Conservation (phyloP, 306 rosid species). For the Luffa acutangula region DNA sequence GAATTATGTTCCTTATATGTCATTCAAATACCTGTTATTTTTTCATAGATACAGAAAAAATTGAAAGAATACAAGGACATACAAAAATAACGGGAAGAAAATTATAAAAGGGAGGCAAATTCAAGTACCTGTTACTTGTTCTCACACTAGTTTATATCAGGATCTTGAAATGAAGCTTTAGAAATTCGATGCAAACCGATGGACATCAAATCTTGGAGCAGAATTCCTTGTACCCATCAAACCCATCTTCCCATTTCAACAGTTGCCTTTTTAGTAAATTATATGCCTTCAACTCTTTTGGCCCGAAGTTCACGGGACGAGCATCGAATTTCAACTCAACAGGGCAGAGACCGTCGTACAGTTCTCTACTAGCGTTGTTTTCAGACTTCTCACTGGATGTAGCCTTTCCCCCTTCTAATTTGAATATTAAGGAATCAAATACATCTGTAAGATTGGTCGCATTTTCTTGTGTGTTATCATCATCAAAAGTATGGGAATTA, state of each 20-base stretch:
- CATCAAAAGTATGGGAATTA: constrained; percentile 5
- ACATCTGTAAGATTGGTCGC: constrained; percentile 15
- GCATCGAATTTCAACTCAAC: constrained; percentile 38
- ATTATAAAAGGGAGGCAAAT: too few relatives aligned
- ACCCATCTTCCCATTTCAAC: constrained; percentile 40
- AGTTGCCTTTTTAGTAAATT: constrained; percentile 36
- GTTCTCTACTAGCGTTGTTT: constrained; percentile 20
- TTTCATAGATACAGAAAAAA: too few relatives aligned
- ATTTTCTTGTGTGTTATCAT: constrained; percentile 12
- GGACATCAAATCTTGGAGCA: background rate
- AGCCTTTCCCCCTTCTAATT: constrained; percentile 14
- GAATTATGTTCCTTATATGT: background rate
- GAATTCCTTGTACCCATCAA: constrained; percentile 18
- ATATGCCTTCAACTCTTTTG: constrained; percentile 32
- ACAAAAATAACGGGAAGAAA: too few relatives aligned
- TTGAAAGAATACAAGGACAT: too few relatives aligned
- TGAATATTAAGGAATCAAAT: constrained; percentile 37
- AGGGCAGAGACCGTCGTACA: constrained; percentile 48
- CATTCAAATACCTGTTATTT: background rate
- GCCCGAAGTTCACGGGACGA: constrained; percentile 24
- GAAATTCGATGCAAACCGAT: background rate
- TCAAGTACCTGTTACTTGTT: background rate
- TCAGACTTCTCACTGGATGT: constrained; percentile 23
- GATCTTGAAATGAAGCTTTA: background rate
- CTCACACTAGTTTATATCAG: background rate